Evolutionary conservation across 2,329 filamentous ascomycete species (phyloP).

Genomic region (Cladosporium phlei): DNA sequence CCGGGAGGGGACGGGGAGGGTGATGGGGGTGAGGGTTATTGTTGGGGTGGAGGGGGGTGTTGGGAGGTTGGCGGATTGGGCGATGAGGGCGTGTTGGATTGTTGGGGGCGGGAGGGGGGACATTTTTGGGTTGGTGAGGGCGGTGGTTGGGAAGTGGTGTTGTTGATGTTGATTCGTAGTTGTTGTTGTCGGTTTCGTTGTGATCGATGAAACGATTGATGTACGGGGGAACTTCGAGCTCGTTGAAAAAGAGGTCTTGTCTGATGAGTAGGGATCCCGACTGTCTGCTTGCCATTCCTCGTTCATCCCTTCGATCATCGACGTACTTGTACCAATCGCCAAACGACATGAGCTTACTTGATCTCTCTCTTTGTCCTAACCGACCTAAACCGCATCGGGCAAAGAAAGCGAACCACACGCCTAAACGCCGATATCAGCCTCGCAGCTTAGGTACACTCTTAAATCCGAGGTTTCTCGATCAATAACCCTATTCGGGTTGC

Average conservation of each 20-base stretch:
- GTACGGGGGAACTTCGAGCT: background rate
- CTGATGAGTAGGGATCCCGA: no score
- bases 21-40: background rate
- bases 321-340: background rate
- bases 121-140: background rate
- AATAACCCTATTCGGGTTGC: no score
- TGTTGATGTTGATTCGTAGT: background rate
- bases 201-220: background rate
- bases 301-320: background rate
- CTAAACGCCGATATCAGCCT: no score
- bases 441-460: no score
- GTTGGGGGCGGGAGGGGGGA: background rate
- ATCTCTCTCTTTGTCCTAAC: background rate
- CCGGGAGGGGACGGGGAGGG: background rate
- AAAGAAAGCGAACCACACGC: background rate
- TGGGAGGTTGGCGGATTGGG: background rate
- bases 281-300: no score
- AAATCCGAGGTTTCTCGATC: no score
- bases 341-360: no score
- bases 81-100: background rate
- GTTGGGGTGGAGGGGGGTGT: background rate
- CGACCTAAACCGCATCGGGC: background rate
- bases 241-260: background rate
- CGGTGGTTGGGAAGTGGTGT: background rate
- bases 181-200: no score